phyloP scores from a whole-genome alignment of 208 protist species.

The Acanthamoeba sp. region DNA sequence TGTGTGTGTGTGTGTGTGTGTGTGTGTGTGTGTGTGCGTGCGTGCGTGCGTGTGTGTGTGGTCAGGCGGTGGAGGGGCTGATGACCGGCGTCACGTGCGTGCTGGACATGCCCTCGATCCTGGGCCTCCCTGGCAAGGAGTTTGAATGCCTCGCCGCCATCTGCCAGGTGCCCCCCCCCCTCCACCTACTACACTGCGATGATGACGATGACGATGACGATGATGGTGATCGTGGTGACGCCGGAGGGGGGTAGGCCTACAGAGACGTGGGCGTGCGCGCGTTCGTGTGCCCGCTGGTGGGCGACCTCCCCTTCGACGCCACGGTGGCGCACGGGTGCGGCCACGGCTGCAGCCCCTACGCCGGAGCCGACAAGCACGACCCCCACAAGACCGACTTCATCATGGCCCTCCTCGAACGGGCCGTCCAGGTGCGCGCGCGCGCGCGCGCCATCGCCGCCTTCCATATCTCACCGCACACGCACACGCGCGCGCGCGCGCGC shows the following conservation, averaged over 20 bases:
- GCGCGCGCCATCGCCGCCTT: no score
- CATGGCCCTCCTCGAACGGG: not conserved
- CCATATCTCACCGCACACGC: not conserved
- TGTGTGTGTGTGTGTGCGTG: not conserved
- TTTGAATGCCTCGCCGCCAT: slow-evolving; percentile 4
- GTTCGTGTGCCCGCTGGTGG: slow-evolving; percentile 6
- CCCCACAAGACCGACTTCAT: not conserved
- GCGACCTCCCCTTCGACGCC: slow-evolving; percentile 19
- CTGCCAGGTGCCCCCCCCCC: not conserved
- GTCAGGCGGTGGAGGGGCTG: slow-evolving; percentile 11
- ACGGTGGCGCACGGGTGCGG: not conserved
- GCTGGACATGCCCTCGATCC: slow-evolving; percentile 10
- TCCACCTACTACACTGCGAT: not conserved
- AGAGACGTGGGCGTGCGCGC: slow-evolving; percentile 29
- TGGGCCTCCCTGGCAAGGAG: not conserved
- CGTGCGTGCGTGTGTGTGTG: not conserved
- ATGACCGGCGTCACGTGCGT: slow-evolving; percentile 27
- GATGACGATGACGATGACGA: not conserved
- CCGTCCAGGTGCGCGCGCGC: not conserved
- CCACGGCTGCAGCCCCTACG: not conserved
- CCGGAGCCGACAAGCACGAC: not conserved
- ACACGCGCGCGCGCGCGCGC: not conserved
- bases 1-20: not conserved
- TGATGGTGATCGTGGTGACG: not conserved
- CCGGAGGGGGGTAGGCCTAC: not conserved